Conservation (phyloP, 345 rosid genomes). For the Geranium brycei region DNA sequence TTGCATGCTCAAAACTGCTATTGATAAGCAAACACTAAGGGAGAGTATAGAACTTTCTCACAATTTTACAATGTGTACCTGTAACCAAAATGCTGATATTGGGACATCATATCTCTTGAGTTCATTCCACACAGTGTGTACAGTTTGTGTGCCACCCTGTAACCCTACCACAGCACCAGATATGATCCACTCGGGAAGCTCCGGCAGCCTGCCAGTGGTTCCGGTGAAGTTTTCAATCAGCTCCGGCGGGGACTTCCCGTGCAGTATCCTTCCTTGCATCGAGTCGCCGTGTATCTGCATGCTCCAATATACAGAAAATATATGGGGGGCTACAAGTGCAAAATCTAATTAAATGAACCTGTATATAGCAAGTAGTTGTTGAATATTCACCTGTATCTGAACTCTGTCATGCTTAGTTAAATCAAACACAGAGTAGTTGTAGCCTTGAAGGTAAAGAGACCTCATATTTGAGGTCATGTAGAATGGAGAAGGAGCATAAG, state of each 20-base stretch:
- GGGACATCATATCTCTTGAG: constrained; percentile 38
- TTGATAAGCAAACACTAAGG: no score
- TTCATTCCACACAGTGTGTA: constrained; percentile 33
- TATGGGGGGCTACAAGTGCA: constrained; percentile 6
- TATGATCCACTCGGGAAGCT: constrained; percentile 65
- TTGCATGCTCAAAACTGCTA: not conserved
- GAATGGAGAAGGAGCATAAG: constrained; percentile 77
- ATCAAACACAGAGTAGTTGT: constrained; percentile 55
- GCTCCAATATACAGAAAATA: constrained; percentile 25
- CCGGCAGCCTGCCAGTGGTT: constrained; percentile 56
- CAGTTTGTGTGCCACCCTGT: constrained; percentile 72
- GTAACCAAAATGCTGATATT: constrained; percentile 66
- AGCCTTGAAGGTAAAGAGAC: constrained; percentile 63
- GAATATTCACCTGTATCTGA: constrained; percentile 45
- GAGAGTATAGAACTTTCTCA: no score
- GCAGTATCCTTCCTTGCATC: constrained; percentile 43
- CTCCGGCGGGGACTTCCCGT: constrained; percentile 50
- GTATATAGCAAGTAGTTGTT: no score
- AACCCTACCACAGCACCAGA: constrained; percentile 73
- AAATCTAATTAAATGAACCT: no score
- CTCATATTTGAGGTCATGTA: constrained; percentile 61
- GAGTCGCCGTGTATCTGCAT: constrained; percentile 49
- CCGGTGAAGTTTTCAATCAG: constrained; percentile 43
- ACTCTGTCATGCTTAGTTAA: constrained; percentile 44
- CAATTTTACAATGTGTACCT: constrained; percentile 27